phyloP scores from a whole-genome alignment of 2,329 filamentous ascomycete species.

The Cordyceps militaris region DNA sequence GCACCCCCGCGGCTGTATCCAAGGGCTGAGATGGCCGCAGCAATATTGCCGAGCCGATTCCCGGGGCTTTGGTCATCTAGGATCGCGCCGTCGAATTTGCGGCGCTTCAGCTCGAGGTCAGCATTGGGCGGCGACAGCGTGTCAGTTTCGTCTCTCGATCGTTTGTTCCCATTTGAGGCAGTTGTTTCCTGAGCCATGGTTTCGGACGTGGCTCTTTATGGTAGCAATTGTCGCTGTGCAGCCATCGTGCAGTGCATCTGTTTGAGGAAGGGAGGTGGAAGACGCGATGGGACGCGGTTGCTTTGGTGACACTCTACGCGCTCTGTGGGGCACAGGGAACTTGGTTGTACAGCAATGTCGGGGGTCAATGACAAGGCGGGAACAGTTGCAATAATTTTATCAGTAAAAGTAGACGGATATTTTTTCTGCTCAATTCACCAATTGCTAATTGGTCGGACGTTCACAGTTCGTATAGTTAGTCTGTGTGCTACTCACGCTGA shows the following conservation, averaged over 20 bases:
- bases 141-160: conserved; percentile 6
- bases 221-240: not conserved
- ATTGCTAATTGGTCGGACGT: not conserved
- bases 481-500: too few species aligned
- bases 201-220: not conserved
- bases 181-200: conserved; percentile 1
- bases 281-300: conserved; percentile 10
- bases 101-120: conserved; percentile 9
- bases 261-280: not conserved
- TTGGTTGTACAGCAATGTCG: not conserved
- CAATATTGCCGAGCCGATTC: conserved; percentile 19
- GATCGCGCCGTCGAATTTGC: not conserved
- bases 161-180: not conserved
- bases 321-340: not conserved
- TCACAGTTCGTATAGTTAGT: not conserved
- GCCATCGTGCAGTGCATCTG: not conserved
- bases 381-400: not conserved
- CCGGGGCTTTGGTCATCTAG: not conserved
- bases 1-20: conserved; percentile 18
- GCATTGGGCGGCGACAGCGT: conserved; percentile 4
- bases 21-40: conserved; percentile 25
- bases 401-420: not conserved
- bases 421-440: not conserved
- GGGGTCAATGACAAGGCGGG: not conserved
- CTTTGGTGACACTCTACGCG: conserved; percentile 10